Percentiles rank a stretch among this genome's conserved stretches.
These are phyloP conservation scores for Pseudoscleropodium purum DNA, from an alignment of 225 moss, liverwort and hornwort species.

Conservation along the genomic window DNA sequence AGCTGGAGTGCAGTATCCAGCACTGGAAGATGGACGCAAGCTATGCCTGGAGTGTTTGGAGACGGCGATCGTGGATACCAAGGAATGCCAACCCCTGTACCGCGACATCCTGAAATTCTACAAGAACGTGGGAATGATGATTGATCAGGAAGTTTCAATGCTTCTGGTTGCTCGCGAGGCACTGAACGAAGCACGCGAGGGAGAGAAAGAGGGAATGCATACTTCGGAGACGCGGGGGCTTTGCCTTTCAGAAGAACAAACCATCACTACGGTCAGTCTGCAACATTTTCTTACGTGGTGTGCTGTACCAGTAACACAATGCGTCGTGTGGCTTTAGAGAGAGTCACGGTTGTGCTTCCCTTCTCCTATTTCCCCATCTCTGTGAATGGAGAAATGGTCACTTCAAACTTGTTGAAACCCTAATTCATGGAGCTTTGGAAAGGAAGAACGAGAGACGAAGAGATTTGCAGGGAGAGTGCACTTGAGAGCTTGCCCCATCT, in stretches of 20 bases:
- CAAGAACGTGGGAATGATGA: conserved; percentile 44
- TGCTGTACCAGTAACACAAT: neutral
- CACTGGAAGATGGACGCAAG: conserved; percentile 47
- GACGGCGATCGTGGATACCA: conserved; percentile 41
- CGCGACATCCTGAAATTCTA: conserved; percentile 52
- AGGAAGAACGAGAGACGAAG: neutral
- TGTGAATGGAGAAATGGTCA: neutral
- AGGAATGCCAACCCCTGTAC: conserved; percentile 50
- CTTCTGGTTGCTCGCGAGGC: conserved; percentile 52
- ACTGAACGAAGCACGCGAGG: conserved; percentile 55
- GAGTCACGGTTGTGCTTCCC: neutral
- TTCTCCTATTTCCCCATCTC: neutral
- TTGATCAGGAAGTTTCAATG: conserved; percentile 55
- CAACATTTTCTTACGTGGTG: neutral
- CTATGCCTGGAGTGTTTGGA: conserved; percentile 61
- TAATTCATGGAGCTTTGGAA: neutral
- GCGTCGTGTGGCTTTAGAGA: neutral
- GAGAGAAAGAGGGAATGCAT: conserved; percentile 54
- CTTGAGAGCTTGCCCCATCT: neutral
- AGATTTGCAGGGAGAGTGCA: neutral
- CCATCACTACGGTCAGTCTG: conserved; percentile 42
- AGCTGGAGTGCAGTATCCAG: conserved; percentile 27
- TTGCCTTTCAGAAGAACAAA: conserved; percentile 68
- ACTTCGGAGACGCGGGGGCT: conserved; percentile 59
- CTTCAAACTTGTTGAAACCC: neutral